Evolutionary conservation across 2,329 filamentous ascomycete genomes (phyloP), one percentile per base, ranked within the genome.

Genomic region (Colletotrichum lentis): DNA sequence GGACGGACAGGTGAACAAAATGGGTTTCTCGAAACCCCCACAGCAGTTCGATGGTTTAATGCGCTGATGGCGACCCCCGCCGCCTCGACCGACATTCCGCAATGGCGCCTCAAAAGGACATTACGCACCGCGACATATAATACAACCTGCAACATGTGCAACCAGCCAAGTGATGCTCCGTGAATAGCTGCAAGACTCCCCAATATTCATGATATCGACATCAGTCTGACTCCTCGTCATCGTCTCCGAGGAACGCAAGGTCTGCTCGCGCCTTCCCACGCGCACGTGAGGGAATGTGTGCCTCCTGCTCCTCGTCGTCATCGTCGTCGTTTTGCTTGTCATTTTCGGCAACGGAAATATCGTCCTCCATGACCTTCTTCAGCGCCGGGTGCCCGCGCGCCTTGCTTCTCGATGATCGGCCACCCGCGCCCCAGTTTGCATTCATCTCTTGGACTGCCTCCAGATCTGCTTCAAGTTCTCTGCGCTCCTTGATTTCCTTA

Each of bases 371-470:
- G 10, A 65, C 24, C 67, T 78, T 77, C 20, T 53, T 64, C 67
- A 77, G 77, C 57, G 69, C 72, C 71, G 79, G 50, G 76, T 76
- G 62, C 12, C 41, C 67, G 18, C 63, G 63, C 24, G 65, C 65
- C 46, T 64, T 69, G 43, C 69, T 67, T 54, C 83, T 84, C 22
- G 82, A 80, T 10, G 81, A 79, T 2, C 78, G 75, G n/a, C 76
- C 76, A 1, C 78, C 78, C 46, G 80, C 78, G 1, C 95, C 95
- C 94, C 94, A 97, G 58, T 86, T 84, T 72, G 88, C 86, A 67
- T 93, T 90, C 74, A 93, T 94, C 76, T 96, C 90, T 76, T 93
- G 89, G 18, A 97, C 93, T 14, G 89, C 90, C 74, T 96, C 92
- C 7, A 97, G 82, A 74, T 99, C 95, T 0, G 90, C 92, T 74